Conservation (phyloP, 768 basidiomycete genomes). For the Trametes meyenii region DNA sequence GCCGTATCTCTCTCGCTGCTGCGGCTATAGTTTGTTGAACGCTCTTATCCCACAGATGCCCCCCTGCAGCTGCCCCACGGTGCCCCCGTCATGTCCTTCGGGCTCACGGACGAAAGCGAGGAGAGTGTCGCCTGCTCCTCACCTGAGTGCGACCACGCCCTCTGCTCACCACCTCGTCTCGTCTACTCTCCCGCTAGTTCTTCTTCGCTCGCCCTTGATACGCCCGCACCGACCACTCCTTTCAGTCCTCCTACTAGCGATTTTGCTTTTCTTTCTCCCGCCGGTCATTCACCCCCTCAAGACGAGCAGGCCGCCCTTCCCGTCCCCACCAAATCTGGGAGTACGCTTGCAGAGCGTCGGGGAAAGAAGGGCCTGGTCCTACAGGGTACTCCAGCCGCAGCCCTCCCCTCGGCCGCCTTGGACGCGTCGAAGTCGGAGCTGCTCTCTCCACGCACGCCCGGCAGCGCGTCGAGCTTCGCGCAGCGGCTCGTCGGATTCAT, state of each 20-base stretch:
- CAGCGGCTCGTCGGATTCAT: constrained; percentile 18
- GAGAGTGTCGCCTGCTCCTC: neutral
- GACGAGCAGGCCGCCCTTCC: neutral
- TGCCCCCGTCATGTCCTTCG: neutral
- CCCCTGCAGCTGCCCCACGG: neutral
- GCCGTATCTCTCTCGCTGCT: neutral
- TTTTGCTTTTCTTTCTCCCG: neutral
- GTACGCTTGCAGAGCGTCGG: constrained; percentile 16
- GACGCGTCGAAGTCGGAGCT: neutral
- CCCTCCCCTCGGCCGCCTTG: neutral
- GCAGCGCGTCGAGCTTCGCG: constrained; percentile 8
- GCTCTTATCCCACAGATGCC: neutral
- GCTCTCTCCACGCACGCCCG: constrained; percentile 3
- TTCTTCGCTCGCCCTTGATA: constrained; percentile 7
- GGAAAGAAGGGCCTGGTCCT: constrained; percentile 6
- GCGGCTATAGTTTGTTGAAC: constrained; percentile 2
- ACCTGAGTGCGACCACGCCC: constrained; percentile 5
- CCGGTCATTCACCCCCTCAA: neutral
- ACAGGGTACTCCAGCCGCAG: neutral
- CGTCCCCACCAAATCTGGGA: neutral
- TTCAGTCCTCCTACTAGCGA: neutral
- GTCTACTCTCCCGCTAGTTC: constrained; percentile 16
- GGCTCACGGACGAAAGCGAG: neutral
- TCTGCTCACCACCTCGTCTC: constrained; percentile 15
- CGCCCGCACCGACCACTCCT: neutral